Base-by-base conservation (phyloP, 2,329 filamentous ascomycete genomes). In the Beauveria scarabaeidicola region DNA sequence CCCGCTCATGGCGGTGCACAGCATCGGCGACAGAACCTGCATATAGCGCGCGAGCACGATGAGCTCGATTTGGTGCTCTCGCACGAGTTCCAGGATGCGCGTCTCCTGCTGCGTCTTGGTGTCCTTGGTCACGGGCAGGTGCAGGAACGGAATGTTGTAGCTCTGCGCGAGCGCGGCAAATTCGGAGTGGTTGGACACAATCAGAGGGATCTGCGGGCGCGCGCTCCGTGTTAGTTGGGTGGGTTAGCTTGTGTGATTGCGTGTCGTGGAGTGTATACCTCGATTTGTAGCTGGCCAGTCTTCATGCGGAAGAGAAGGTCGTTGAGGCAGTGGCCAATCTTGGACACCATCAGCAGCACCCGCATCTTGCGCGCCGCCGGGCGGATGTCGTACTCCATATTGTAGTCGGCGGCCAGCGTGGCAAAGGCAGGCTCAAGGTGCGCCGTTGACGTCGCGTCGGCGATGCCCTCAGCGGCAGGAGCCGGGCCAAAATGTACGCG, bases 281-380 rank as follows among this genome's bases (percentile, higher is more conserved):
- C 88, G 65, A 93, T 86, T 67, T 80, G 81, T 58, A 94, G 78
- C 74, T 92, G 88, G 50, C 84, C 84, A 19, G 85, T 86, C 72
- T 86, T 87, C 68, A 87, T 82, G 60, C 90, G 85, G 83, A 91
- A 94, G 41, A 94, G 81, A 52, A 94, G 77, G 73, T 93, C 89
- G 73, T 92, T 92, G 58, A 93, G 78, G 72, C 89, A 93, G 78
- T 93, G 89, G 9, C 89, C 90, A 67, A 91, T 92, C 77, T 92
- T 92, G 68, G 89, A 92, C 32, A 93, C 90, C 89, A 94, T 93
- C 78, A 94, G 90, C 67, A 94, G 78, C 52, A 92, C 86, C 64
- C 85, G 82, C 60, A 87, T 86, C 76, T 91, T 91, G 68, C 85
- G 79, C 53, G 84, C 75, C 13, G 85, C 81, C 3, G 87, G 83